These are phyloP conservation scores for Stylonectria norvegica DNA, from an alignment of 2,329 filamentous ascomycete genomes.

Conservation along the genomic window DNA sequence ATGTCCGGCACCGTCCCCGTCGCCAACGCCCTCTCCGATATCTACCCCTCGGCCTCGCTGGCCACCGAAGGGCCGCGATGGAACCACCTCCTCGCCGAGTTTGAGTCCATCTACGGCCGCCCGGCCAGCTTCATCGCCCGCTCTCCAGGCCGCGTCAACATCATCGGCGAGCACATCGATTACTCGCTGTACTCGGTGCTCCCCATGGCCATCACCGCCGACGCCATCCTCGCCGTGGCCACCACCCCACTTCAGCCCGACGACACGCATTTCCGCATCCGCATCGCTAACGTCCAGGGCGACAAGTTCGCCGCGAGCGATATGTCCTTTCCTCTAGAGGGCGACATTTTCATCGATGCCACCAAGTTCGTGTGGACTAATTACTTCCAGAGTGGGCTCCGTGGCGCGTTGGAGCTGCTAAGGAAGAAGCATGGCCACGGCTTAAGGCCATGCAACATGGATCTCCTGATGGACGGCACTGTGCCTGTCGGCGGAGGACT, in stretches of 20 bases:
- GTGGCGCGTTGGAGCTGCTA: slow-evolving; percentile 76
- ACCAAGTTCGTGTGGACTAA: slow-evolving; percentile 92
- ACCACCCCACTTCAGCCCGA: slow-evolving; percentile 48
- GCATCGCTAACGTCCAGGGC: slow-evolving; percentile 74
- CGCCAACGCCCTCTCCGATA: slow-evolving; percentile 70
- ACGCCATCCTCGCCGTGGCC: slow-evolving; percentile 80
- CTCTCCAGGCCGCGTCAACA: slow-evolving; percentile 92
- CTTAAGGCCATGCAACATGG: slow-evolving; percentile 70
- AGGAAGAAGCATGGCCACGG: slow-evolving; percentile 59
- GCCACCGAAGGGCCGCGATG: slow-evolving; percentile 69
- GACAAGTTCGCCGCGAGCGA: slow-evolving; percentile 72
- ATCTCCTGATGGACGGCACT: slow-evolving; percentile 84
- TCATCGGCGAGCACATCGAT: slow-evolving; percentile 99
- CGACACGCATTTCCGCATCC: slow-evolving; percentile 60
- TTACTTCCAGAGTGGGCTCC: slow-evolving; percentile 92
- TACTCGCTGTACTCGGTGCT: slow-evolving; percentile 96
- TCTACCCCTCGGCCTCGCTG: slow-evolving; percentile 76
- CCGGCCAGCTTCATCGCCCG: slow-evolving; percentile 78
- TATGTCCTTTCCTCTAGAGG: slow-evolving; percentile 65
- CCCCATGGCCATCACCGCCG: slow-evolving; percentile 90
- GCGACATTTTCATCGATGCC: slow-evolving; percentile 75
- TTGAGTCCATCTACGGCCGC: slow-evolving; percentile 66
- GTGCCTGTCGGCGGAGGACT: slow-evolving; percentile 90
- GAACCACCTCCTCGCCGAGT: slow-evolving; percentile 67
- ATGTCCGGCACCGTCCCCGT: slow-evolving; percentile 66